Evolutionary conservation across 1,284 basidiomycete genomes (phyloP).

Genomic region (Athelia psychrophila): DNA sequence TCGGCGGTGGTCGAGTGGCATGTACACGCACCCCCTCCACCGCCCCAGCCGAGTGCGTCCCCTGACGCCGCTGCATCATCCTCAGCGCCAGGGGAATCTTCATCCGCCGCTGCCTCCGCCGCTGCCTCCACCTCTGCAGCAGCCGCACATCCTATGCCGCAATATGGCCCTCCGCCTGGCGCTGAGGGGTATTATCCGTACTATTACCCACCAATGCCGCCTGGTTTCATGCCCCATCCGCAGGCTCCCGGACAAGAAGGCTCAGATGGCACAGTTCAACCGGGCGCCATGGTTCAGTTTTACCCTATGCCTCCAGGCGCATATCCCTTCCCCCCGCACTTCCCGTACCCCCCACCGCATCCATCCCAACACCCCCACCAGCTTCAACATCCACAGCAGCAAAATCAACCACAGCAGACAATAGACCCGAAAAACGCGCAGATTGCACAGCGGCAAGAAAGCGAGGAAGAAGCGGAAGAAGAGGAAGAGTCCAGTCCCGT

Average conservation of each 20-base stretch:
- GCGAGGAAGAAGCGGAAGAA: not conserved
- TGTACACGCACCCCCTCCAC: not conserved
- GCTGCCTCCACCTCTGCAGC: not conserved
- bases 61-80: not conserved
- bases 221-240: not conserved
- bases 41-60: not conserved
- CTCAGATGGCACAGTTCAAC: not conserved
- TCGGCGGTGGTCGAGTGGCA: not conserved
- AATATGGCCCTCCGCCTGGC: not conserved
- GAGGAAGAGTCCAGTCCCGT: conserved; percentile 1
- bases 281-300: not conserved
- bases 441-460: not conserved
- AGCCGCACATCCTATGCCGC: too few relatives aligned
- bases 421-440: not conserved
- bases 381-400: not conserved
- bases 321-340: not conserved
- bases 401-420: not conserved
- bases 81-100: too few relatives aligned
- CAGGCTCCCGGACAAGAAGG: conserved; percentile 1
- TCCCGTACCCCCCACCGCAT: not conserved
- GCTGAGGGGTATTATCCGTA: conserved; percentile 1
- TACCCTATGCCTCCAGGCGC: not conserved
- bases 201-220: conserved; percentile 1
- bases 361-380: too few relatives aligned
- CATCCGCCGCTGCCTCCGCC: not conserved